Evolutionary conservation across 2,329 filamentous ascomycete genomes (phyloP).

Genomic region (Fusarium transvaalense): DNA sequence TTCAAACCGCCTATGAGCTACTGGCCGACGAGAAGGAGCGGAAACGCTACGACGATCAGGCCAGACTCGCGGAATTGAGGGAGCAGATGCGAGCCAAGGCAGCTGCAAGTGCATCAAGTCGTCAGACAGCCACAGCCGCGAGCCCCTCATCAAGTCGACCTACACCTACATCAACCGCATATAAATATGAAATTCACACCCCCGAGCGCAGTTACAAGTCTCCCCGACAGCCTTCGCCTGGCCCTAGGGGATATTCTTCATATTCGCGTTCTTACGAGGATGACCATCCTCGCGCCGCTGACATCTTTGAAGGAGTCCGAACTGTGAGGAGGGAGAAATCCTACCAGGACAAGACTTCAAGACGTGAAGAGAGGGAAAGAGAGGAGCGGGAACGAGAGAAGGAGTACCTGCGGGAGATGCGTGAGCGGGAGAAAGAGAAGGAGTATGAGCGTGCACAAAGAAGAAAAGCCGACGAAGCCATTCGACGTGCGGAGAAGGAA

Average conservation of each 20-base stretch:
- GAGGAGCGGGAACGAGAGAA: conserved; percentile 50
- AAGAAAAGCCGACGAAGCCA: conserved; percentile 21
- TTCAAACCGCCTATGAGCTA: conserved; percentile 93
- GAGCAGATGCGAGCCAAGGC: conserved; percentile 63
- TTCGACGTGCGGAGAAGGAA: conserved; percentile 46
- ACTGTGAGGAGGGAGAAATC: conserved; percentile 61
- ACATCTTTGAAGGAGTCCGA: conserved; percentile 60
- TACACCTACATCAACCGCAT: conserved; percentile 54
- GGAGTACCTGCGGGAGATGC: conserved; percentile 42
- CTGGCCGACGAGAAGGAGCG: conserved; percentile 82
- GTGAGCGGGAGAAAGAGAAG: conserved; percentile 46
- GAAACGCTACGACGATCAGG: conserved; percentile 81
- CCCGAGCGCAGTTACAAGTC: conserved; percentile 61
- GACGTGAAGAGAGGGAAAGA: conserved; percentile 56
- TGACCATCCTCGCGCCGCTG: conserved; percentile 55
- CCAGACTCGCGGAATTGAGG: conserved; percentile 74
- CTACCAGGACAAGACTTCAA: conserved; percentile 61
- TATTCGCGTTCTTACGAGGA: conserved; percentile 61
- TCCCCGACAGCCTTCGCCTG: conserved; percentile 49
- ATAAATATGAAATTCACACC: conserved; percentile 63
- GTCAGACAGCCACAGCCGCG: conserved; percentile 14
- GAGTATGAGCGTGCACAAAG: conserved; percentile 36
- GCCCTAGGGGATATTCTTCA: conserved; percentile 52
- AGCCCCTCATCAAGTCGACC: conserved; percentile 35
- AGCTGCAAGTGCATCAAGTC: conserved; percentile 27